Evolutionary conservation across 192 early-diverging fungal genomes (phyloP), one percentile per base, ranked within the genome.

Genomic region (Funneliformis mosseae): DNA sequence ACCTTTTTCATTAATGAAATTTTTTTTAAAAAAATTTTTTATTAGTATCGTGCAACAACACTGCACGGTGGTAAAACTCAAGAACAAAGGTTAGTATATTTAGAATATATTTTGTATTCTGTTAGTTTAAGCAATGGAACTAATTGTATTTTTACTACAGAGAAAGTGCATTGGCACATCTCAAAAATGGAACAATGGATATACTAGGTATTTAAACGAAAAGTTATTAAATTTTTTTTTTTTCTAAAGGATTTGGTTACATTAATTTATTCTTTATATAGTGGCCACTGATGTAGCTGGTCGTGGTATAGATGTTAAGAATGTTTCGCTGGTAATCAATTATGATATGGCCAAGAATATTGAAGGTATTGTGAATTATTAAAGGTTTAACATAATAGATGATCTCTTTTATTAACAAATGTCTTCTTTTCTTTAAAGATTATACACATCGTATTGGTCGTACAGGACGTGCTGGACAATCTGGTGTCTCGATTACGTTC

Each of bases 391-490:
- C 7, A 38, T 48, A 80, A 23, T 11, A 9, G n/a, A 48, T 41
- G 27, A 10, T 83, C 12, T 8, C 5, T 6, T 45, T 33, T 33
- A 33, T 2, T 33, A 33, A 33, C 0, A 76, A 38, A 45, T 45
- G 25, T 38, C n/a, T 45, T 59, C 43, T 74, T 48, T 66, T 55
- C 23, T 77, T 33, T 33, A 33, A 33, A 92, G 94, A 95, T 78
- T 99, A 99, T 83, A 99, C 97, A 41, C 98, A 99, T 89, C 90
- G 98, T 77, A 99, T 99, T 82, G 98, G 98, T 79, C 93, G 98
- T 81, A 99, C 98, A 1, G 98, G 97, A 75, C 93, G 98, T 85
- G 98, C 97, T n/a, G 98, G 98, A 66, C 90, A 93, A 73, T 89
- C 89, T 18, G 98, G 98, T 59, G 87, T 94, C 12, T 95, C 98